Percentiles rank a stretch among this genome's conserved stretches.
Conservation (phyloP, 306 rosid genomes). For the Ormosia semicastrata region DNA sequence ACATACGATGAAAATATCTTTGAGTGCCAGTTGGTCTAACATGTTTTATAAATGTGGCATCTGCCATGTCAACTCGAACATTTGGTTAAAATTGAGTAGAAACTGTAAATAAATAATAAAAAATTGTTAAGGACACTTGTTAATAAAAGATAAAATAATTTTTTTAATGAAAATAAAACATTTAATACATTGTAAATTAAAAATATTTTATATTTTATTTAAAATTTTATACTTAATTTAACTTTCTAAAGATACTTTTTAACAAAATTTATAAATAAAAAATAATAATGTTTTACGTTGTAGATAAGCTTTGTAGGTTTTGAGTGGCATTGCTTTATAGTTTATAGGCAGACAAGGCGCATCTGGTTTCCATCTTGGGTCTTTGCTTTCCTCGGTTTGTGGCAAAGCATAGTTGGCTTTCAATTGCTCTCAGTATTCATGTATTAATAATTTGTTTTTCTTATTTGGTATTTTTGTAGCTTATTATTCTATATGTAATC, state of each 20-base stretch:
- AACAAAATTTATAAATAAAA: too few relatives aligned
- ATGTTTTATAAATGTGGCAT: neutral
- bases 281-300: neutral
- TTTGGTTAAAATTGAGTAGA: neutral
- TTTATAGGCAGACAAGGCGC: constrained; percentile 43
- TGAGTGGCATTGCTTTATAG: constrained; percentile 42
- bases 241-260: too few relatives aligned
- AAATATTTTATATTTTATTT: too few relatives aligned
- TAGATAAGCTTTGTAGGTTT: constrained; percentile 35
- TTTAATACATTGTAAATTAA: too few relatives aligned
- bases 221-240: too few relatives aligned
- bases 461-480: neutral
- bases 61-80: neutral
- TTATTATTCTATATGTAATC: too few relatives aligned
- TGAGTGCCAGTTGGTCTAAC: neutral
- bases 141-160: too few relatives aligned
- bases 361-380: constrained; percentile 19
- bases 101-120: too few relatives aligned
- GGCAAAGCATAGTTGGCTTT: too few relatives aligned
- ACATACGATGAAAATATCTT: neutral
- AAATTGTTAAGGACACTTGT: too few relatives aligned
- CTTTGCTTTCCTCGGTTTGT: constrained; percentile 33
- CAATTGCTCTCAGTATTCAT: too few relatives aligned
- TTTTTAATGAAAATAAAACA: too few relatives aligned
- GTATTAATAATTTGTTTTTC: constrained; percentile 32